Evolutionary conservation across 192 early-diverging fungal species (phyloP).

Genomic region (Obelidium mucronatum): DNA sequence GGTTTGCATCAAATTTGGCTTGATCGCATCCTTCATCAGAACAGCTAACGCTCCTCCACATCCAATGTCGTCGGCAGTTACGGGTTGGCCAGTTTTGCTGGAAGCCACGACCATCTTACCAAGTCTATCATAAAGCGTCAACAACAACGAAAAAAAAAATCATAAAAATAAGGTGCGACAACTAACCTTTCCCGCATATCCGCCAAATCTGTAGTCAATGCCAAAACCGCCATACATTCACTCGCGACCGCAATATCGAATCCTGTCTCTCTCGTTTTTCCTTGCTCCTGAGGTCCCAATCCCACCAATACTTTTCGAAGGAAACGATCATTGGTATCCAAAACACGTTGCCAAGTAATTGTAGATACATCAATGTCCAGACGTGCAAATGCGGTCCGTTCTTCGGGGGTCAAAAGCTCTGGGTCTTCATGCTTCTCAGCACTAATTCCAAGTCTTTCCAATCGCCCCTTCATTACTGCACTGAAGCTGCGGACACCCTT

Average conservation of each 20-base stretch:
- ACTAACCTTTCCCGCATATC: slow-evolving; percentile 88
- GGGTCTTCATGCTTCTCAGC: slow-evolving; percentile 70
- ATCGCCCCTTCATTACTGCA: slow-evolving; percentile 83
- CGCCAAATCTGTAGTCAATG: slow-evolving; percentile 84
- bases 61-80: slow-evolving; percentile 97
- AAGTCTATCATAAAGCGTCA: slow-evolving; percentile 48
- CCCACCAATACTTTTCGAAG: slow-evolving; percentile 92
- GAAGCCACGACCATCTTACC: slow-evolving; percentile 95
- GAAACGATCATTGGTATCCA: slow-evolving; percentile 97
- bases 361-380: slow-evolving; percentile 95
- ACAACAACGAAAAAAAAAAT: background rate
- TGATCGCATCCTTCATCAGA: slow-evolving; percentile 98
- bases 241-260: slow-evolving; percentile 99
- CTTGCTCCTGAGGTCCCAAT: slow-evolving; percentile 86
- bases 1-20: slow-evolving; percentile 99
- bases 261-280: slow-evolving; percentile 85
- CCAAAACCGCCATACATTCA: slow-evolving; percentile 98
- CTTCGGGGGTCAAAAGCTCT: slow-evolving; percentile 79
- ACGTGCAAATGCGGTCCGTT: slow-evolving; percentile 80
- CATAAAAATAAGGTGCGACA: background rate
- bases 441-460: slow-evolving; percentile 81
- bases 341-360: slow-evolving; percentile 96
- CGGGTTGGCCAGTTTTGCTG: slow-evolving; percentile 77
- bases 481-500: slow-evolving; percentile 87
- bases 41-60: slow-evolving; percentile 94